Conservation (phyloP, 163 green algal species). For the Scenedesmus sp. region DNA sequence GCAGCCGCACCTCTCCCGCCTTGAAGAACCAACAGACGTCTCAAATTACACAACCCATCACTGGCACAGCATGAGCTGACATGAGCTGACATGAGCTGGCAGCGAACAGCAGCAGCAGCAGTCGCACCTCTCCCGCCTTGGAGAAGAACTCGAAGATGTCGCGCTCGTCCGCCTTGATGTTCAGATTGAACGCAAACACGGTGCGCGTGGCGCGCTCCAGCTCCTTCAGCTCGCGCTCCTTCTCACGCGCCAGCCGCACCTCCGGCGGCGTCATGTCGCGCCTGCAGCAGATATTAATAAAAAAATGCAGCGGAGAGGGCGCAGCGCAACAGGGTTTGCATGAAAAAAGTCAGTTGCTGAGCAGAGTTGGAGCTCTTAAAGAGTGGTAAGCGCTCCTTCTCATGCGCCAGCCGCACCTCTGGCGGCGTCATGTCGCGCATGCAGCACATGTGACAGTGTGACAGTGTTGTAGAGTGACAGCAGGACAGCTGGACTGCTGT, state of each 20-base stretch:
- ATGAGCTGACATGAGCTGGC: not conserved
- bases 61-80: no score
- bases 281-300: not conserved
- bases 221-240: slow-evolving; percentile 70
- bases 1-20: no score
- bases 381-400: slow-evolving; percentile 47
- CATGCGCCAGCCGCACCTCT: slow-evolving; percentile 44
- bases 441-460: not conserved
- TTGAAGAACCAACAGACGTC: no score
- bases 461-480: not conserved
- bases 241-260: slow-evolving; percentile 43
- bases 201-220: slow-evolving; percentile 90
- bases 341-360: not conserved
- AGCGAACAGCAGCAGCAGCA: not conserved
- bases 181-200: slow-evolving; percentile 94
- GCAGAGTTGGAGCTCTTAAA: not conserved
- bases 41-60: no score
- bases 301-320: not conserved
- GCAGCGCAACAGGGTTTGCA: not conserved
- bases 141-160: slow-evolving; percentile 96
- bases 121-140: slow-evolving; percentile 74
- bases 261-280: slow-evolving; percentile 51
- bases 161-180: slow-evolving; percentile 88
- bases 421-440: slow-evolving; percentile 44
- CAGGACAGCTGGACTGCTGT: no score